A percentile compares a stretch with the other conserved stretches of the same genome.
phyloP scores from a whole-genome alignment of 495 filamentous ascomycete genomes.

The Xylaria scruposa region DNA sequence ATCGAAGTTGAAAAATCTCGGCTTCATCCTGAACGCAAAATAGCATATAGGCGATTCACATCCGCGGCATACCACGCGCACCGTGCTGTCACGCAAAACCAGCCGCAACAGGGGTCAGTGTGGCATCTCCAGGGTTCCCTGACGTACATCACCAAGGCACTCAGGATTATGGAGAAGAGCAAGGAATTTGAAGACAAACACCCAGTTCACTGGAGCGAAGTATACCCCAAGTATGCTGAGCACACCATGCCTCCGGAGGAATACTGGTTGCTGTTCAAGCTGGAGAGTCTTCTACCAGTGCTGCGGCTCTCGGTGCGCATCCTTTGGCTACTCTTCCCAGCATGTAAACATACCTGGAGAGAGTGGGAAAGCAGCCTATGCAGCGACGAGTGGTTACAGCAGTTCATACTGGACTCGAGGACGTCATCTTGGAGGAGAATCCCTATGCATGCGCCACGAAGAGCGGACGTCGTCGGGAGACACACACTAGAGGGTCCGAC shows the following conservation, averaged over 20 bases:
- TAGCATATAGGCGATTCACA: conserved; percentile 28
- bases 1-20: conserved; percentile 30
- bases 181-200: conserved; percentile 33
- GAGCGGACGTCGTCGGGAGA: not conserved
- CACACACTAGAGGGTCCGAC: not conserved
- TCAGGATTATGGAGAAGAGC: conserved; percentile 23
- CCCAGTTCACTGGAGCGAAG: conserved; percentile 37
- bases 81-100: conserved; percentile 22
- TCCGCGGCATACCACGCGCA: conserved; percentile 28
- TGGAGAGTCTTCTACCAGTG: conserved; percentile 35
- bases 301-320: conserved; percentile 33
- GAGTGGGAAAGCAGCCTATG: conserved; percentile 33
- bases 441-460: not conserved
- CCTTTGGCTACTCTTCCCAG: conserved; percentile 28
- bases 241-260: conserved; percentile 23
- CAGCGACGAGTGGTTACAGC: conserved; percentile 29
- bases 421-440: not conserved
- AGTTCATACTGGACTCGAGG: conserved; percentile 35
- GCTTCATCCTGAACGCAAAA: conserved; percentile 28
- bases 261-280: conserved; percentile 36
- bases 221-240: conserved; percentile 24
- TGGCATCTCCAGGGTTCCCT: conserved; percentile 26
- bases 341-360: conserved; percentile 25
- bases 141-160: conserved; percentile 24
- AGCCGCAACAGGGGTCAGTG: conserved; percentile 12